A percentile compares a stretch with the other conserved stretches of the same genome.
Evolutionary conservation across 108 stramenopile genomes (phyloP).

Genomic region (Nannochloropsis gaditana): DNA sequence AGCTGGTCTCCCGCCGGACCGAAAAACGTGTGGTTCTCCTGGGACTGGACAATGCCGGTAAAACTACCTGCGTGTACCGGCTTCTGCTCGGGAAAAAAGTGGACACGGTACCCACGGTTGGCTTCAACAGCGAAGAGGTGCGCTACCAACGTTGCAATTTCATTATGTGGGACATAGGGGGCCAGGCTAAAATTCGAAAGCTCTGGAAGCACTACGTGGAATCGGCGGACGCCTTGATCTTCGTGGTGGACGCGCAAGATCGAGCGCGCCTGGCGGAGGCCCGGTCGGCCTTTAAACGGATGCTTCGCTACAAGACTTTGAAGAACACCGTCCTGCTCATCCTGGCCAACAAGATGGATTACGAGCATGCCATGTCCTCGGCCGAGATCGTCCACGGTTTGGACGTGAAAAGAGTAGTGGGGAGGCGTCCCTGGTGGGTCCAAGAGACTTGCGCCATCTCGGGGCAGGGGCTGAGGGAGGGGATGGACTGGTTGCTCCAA

Average conservation of each 20-base stretch:
- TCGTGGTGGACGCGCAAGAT: slow-evolving; percentile 31
- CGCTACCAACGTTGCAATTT: slow-evolving; percentile 5
- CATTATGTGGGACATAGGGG: slow-evolving; percentile 34
- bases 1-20: background rate
- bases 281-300: background rate
- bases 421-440: background rate
- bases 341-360: slow-evolving; percentile 25
- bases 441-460: slow-evolving; percentile 19
- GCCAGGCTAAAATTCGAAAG: slow-evolving; percentile 32
- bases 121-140: slow-evolving; percentile 29
- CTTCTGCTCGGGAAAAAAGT: background rate
- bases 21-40: background rate
- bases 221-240: slow-evolving; percentile 22
- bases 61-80: slow-evolving; percentile 3
- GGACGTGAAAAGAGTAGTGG: background rate
- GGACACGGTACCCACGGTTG: slow-evolving; percentile 18
- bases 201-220: slow-evolving; percentile 33
- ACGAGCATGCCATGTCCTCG: background rate
- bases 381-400: background rate
- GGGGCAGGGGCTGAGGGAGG: slow-evolving; percentile 23
- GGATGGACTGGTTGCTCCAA: slow-evolving; percentile 16
- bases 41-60: slow-evolving; percentile 8
- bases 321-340: slow-evolving; percentile 14
- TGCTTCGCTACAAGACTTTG: background rate
- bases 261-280: slow-evolving; percentile 27